Evolutionary conservation across 75 land plant species (phyloP), one percentile per base, ranked within the genome.

Genomic region (Sequoiadendron giganteum): DNA sequence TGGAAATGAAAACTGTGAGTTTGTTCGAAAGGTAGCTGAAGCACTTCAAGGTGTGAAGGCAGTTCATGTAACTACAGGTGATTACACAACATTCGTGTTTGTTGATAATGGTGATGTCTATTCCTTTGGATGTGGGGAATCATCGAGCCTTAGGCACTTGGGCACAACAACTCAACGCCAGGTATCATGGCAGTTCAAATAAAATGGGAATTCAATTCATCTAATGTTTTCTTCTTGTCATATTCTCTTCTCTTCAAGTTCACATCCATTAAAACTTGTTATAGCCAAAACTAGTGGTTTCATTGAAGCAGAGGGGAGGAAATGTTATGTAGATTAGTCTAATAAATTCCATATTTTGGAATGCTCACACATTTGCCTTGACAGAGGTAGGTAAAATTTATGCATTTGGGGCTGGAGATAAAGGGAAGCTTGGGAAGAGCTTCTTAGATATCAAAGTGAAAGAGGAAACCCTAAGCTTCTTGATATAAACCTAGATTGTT

Each of bases 301-400:
- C 98, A n/a, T 88, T 96, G 86, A 93, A 92, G 91, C 90, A 90
- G 68, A 52, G 87, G 30, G 91, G 90, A 8, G 97, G 95, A 87
- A 85, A 90, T 56, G 93, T 96, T 10, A 94, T 94, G 72, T 95
- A 95, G 89, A 92, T 96, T 81, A 95, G 97, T 90, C 93, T 95
- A 9, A 95, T 95, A 45, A 96, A 95, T 65, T 96, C 97, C 14
- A 95, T 95, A 58, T 94, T 94, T 83, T 95, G 98, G 98, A 94
- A 96, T 88, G 97, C 98, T 30, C 98, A 96, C 88, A 96, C 98
- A 0, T 96, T 96, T 89, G 98, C 98, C 2, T 90, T 96, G 72
- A 95, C 96, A 13, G 95, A 96, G 52, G 91, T 95, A 9, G 95
- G 94, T 21, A 93, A 92, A 90, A 90, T 96, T 14, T 96, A 93